Evolutionary conservation across 352 stramenopile genomes (phyloP).

Genomic region (Lagenidium giganteum): DNA sequence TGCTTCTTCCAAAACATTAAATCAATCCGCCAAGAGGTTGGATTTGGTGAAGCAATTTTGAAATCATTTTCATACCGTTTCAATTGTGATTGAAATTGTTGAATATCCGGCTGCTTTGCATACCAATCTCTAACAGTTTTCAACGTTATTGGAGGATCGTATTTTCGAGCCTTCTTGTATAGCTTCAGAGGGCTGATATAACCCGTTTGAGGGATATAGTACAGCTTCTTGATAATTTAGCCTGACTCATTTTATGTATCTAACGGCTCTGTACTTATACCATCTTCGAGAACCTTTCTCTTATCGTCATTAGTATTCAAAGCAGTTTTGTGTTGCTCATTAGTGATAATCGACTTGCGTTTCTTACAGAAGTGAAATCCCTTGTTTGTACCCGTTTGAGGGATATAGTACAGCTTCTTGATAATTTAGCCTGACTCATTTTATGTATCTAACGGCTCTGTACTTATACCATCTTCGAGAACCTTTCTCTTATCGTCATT

Average conservation of each 20-base stretch:
- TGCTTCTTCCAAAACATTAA: slow-evolving; percentile 11
- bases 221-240: slow-evolving; percentile 10
- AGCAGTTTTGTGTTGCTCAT: slow-evolving; percentile 13
- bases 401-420: slow-evolving; percentile 17
- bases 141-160: slow-evolving; percentile 6
- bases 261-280: slow-evolving; percentile 13
- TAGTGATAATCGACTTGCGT: slow-evolving; percentile 23
- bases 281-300: slow-evolving; percentile 8
- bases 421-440: slow-evolving; percentile 3
- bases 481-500: slow-evolving; percentile 21
- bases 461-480: slow-evolving; percentile 13
- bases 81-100: slow-evolving; percentile 14
- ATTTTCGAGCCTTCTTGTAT: slow-evolving; percentile 13
- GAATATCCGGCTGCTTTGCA: slow-evolving; percentile 7
- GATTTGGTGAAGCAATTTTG: slow-evolving; percentile 3
- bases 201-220: slow-evolving; percentile 17
- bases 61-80: background rate
- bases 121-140: slow-evolving; percentile 19
- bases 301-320: slow-evolving; percentile 23
- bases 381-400: slow-evolving; percentile 16
- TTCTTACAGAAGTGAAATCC: slow-evolving; percentile 16
- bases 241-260: slow-evolving; percentile 14
- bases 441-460: slow-evolving; percentile 17
- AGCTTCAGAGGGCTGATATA: slow-evolving; percentile 10
- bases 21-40: slow-evolving; percentile 14